Conservation (phyloP, 1,139 yeast species). For the Pichia sp. region DNA sequence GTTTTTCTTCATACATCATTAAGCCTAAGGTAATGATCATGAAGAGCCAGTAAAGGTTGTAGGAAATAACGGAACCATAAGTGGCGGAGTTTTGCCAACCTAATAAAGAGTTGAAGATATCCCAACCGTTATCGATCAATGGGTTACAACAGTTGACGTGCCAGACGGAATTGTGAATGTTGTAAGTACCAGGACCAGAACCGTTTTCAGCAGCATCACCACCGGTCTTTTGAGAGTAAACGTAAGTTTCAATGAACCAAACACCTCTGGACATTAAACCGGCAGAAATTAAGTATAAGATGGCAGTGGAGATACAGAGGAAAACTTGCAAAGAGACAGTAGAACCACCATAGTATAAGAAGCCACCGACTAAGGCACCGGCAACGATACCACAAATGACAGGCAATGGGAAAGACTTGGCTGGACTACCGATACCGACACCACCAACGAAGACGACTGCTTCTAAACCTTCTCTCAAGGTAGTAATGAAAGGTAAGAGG, state of each 20-base stretch:
- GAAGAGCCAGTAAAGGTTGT: constrained; percentile 78
- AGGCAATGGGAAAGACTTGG: constrained; percentile 78
- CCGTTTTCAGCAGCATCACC: constrained; percentile 91
- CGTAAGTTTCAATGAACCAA: constrained; percentile 77
- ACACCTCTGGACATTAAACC: constrained; percentile 88
- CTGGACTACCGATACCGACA: constrained; percentile 47
- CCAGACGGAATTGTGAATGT: constrained; percentile 75
- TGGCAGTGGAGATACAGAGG: constrained; percentile 76
- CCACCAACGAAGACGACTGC: constrained; percentile 90
- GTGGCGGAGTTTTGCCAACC: constrained; percentile 96
- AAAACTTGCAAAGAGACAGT: constrained; percentile 72
- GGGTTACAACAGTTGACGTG: constrained; percentile 96
- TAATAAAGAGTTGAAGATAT: constrained; percentile 78
- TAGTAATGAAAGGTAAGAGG: constrained; percentile 74
- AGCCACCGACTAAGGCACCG: constrained; percentile 63
- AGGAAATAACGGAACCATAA: constrained; percentile 78
- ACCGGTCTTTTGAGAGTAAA: constrained; percentile 63
- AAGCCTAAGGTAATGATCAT: constrained; percentile 52
- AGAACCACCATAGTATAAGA: constrained; percentile 75
- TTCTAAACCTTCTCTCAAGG: constrained; percentile 85
- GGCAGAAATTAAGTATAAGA: constrained; percentile 81
- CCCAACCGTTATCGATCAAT: constrained; percentile 87
- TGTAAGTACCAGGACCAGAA: constrained; percentile 89
- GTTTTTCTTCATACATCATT: constrained; percentile 72
- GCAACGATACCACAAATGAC: constrained; percentile 73